Percentiles rank a stretch among this genome's conserved stretches.
Conservation (phyloP, 1,284 basidiomycete genomes). For the Pseudozyma sp. region DNA sequence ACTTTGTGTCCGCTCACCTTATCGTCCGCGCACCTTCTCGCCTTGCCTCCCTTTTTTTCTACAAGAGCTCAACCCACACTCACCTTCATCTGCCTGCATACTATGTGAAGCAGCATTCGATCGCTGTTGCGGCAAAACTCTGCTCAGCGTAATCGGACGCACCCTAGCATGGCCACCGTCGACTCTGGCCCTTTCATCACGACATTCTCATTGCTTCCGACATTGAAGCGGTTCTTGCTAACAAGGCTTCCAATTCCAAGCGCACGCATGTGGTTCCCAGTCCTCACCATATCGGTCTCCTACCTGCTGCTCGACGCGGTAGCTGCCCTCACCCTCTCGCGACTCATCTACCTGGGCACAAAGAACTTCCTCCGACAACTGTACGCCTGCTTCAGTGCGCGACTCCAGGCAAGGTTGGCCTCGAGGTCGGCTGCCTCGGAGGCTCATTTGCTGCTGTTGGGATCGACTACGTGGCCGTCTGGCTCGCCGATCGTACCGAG, state of each 20-base stretch:
- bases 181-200: background rate
- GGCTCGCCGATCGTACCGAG: slow-evolving; percentile 31
- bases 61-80: background rate
- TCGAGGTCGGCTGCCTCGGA: slow-evolving; percentile 8
- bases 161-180: slow-evolving; percentile 17
- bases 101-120: no score
- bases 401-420: slow-evolving; percentile 25
- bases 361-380: slow-evolving; percentile 16
- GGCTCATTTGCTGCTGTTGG: slow-evolving; percentile 19
- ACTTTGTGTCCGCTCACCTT: background rate
- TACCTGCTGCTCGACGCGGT: slow-evolving; percentile 45
- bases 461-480: slow-evolving; percentile 26
- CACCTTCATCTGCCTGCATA: background rate
- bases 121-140: no score
- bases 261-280: slow-evolving; percentile 34
- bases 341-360: slow-evolving; percentile 38
- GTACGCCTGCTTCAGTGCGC: slow-evolving; percentile 23
- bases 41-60: no score
- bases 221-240: background rate
- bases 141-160: background rate
- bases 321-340: slow-evolving; percentile 32
- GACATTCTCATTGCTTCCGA: background rate
- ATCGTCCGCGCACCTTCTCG: background rate
- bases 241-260: background rate
- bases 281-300: slow-evolving; percentile 36